Conservation (phyloP, 148 eudicot genomes). For the Oxyria digyna region DNA sequence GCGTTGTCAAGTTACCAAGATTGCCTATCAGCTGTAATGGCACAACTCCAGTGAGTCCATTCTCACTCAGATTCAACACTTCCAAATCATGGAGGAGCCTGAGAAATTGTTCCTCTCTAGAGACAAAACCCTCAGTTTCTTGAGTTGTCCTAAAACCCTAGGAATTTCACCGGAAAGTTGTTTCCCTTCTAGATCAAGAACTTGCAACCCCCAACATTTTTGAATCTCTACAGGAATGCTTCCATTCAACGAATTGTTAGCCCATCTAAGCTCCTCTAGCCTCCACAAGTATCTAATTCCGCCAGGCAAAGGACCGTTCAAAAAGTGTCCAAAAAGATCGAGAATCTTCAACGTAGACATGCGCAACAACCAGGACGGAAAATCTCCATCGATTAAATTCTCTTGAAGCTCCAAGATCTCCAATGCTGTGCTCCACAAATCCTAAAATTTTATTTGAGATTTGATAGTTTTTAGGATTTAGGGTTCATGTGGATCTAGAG, state of each 20-base stretch:
- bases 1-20: constrained; percentile 38
- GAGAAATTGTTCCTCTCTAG: constrained; percentile 46
- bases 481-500: too few species aligned
- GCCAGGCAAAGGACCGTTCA: constrained; percentile 35
- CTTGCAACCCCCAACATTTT: constrained; percentile 26
- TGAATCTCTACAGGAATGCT: constrained; percentile 34
- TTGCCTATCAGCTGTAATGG: constrained; percentile 45
- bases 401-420: constrained; percentile 39
- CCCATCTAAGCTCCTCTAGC: constrained; percentile 43
- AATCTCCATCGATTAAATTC: constrained; percentile 38
- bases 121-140: constrained; percentile 27
- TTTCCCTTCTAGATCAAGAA: constrained; percentile 55
- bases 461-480: too few species aligned
- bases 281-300: constrained; percentile 26
- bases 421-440: constrained; percentile 25
- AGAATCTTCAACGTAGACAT: constrained; percentile 23
- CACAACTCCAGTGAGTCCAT: constrained; percentile 46
- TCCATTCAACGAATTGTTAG: constrained; percentile 55
- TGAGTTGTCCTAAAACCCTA: constrained; percentile 32
- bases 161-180: constrained; percentile 46
- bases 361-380: constrained; percentile 44
- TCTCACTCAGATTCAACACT: constrained; percentile 42
- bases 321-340: constrained; percentile 48
- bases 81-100: constrained; percentile 33
- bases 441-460: too few species aligned